Evolutionary conservation across 768 basidiomycete species (phyloP).

Genomic region (Naganishia onofrii): DNA sequence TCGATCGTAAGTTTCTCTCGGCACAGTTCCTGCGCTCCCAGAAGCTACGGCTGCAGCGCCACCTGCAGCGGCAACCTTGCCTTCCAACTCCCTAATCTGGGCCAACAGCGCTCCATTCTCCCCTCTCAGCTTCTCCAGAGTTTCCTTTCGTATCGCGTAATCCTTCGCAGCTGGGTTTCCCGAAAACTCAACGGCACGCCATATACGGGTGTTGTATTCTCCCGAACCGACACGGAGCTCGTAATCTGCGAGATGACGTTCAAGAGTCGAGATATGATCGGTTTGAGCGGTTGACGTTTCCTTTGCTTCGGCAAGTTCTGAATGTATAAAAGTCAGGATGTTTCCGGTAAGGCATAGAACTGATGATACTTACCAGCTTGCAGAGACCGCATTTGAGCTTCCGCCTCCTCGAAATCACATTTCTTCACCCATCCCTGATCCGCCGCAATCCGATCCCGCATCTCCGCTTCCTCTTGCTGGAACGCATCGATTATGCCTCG

Average conservation of each 20-base stretch:
- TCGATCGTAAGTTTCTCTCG: slow-evolving; percentile 75
- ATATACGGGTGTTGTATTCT: slow-evolving; percentile 47
- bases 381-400: slow-evolving; percentile 15
- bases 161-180: slow-evolving; percentile 83
- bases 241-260: slow-evolving; percentile 40
- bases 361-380: slow-evolving; percentile 8
- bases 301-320: slow-evolving; percentile 18
- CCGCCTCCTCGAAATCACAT: slow-evolving; percentile 16
- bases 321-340: not conserved
- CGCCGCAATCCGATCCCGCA: slow-evolving; percentile 13
- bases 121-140: slow-evolving; percentile 68
- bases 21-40: slow-evolving; percentile 59
- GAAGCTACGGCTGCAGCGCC: not conserved
- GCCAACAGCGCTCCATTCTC: slow-evolving; percentile 82
- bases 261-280: slow-evolving; percentile 7
- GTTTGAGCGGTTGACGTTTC: not conserved
- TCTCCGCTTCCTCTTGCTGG: slow-evolving; percentile 29
- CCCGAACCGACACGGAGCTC: slow-evolving; percentile 47
- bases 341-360: not conserved
- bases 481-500: slow-evolving; percentile 23
- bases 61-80: slow-evolving; percentile 34
- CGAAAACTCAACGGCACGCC: slow-evolving; percentile 55
- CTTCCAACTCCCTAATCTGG: slow-evolving; percentile 65
- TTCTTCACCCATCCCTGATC: slow-evolving; percentile 18
- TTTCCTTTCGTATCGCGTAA: slow-evolving; percentile 70